Base-by-base conservation (phyloP, 2,329 filamentous ascomycete species). In the Ascochyta clinopodiicola region DNA sequence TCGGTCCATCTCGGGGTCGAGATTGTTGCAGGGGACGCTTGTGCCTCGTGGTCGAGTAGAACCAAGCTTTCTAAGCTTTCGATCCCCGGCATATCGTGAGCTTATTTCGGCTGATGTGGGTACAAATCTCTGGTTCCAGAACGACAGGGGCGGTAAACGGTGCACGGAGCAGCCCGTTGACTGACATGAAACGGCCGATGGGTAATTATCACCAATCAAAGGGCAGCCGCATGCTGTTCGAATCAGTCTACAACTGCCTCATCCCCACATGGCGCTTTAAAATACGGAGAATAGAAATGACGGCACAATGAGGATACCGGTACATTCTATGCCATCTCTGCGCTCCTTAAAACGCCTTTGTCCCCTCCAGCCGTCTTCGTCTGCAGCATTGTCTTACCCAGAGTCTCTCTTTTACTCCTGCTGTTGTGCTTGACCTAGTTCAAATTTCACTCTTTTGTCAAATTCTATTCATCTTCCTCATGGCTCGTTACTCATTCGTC, bases 401-500 rank as follows among this genome's bases (percentile, higher is more conserved):
- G 5, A 35, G 32, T 35, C 32, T 8, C n/a, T 35, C 32, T 9
- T 35, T 35, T 35, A 15, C n/a, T 35, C 32, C 15, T 35, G n/a
- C 29, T 19, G 32, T 8, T 17, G 32, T 8, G 6, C 4, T n/a
- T 17, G n/a, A n/a, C 32, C 5, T 9, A 35, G 15, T 35, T 35
- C 8, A 17, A 6, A 35, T 17, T 35, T 9, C n/a, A 8, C 8
- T 35, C 15, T 17, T 35, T 17, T 17, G 4, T 17, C 15, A n/a
- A 35, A 2, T 2, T 35, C n/a, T 6, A 35, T 35, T 35, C n/a
- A 12, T 17, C 19, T 8, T 40, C 27, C 10, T 12, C 15, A 51
- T 51, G 48, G 21, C 48, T 45, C 48, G 48, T 21, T 51, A 51
- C n/a, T 39, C 40, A 4, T 9, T 39, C 1, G 48, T 15, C 2